These are phyloP conservation scores for Combretum micranthum DNA, from an alignment of 345 rosid genomes.

Conservation along the genomic window DNA sequence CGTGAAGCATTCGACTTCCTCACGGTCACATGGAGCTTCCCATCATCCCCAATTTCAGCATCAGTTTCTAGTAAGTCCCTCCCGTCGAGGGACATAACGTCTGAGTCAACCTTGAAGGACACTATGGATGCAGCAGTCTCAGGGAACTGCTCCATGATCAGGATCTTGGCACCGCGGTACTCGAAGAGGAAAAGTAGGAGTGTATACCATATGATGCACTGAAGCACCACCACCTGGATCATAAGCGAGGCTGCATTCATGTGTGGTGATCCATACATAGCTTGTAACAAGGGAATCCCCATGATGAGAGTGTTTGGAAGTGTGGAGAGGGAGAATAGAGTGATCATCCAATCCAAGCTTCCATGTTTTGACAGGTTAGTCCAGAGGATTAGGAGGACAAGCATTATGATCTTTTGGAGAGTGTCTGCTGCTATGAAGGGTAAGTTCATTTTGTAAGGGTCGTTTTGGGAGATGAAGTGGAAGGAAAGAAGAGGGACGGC, in stretches of 20 bases:
- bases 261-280: conserved; percentile 59
- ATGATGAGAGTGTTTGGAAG: conserved; percentile 91
- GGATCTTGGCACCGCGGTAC: conserved; percentile 81
- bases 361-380: conserved; percentile 50
- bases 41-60: conserved; percentile 78
- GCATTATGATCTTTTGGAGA: conserved; percentile 75
- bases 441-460: conserved; percentile 79
- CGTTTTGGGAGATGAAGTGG: conserved; percentile 84
- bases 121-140: conserved; percentile 90
- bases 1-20: conserved; percentile 85
- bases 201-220: conserved; percentile 97
- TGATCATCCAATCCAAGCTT: conserved; percentile 88
- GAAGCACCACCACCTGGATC: conserved; percentile 93
- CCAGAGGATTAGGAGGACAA: conserved; percentile 55
- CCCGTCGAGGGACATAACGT: conserved; percentile 78
- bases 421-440: conserved; percentile 90
- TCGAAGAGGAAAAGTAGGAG: conserved; percentile 81
- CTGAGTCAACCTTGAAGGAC: conserved; percentile 87
- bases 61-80: conserved; percentile 74
- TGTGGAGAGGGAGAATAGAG: conserved; percentile 83
- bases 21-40: conserved; percentile 83
- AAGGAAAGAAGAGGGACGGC: conserved; percentile 94
- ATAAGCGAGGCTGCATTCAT: conserved; percentile 58
- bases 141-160: conserved; percentile 92
- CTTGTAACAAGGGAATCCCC: conserved; percentile 89